Conservation (phyloP, 2,329 filamentous ascomycete genomes). For the Pseudogymnoascus sp. region DNA sequence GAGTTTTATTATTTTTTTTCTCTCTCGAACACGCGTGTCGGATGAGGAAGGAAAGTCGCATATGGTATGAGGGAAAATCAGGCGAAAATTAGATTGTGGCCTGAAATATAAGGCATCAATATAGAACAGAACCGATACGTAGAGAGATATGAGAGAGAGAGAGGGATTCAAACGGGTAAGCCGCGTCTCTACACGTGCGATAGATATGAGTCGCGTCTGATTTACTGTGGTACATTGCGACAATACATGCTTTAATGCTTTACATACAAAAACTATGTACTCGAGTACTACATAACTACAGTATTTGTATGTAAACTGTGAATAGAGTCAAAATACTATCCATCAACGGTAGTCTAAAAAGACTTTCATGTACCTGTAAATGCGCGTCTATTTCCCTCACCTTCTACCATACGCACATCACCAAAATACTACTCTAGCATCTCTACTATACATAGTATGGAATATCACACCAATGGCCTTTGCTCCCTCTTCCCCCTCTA, state of each 20-base stretch:
- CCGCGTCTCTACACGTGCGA: not conserved
- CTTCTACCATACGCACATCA: not conserved
- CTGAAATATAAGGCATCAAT: not conserved
- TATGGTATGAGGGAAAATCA: too few species aligned
- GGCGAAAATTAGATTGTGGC: not conserved
- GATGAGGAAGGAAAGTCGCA: not conserved
- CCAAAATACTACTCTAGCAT: not conserved
- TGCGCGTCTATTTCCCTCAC: not conserved
- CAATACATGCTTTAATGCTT: too few species aligned
- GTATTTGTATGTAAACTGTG: too few species aligned
- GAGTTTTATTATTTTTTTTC: not conserved
- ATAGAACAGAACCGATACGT: too few species aligned
- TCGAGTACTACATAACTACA: too few species aligned
- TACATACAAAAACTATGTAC: too few species aligned
- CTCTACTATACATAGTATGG: too few species aligned
- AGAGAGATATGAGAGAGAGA: too few species aligned
- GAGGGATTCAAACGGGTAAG: not conserved
- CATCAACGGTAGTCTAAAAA: slow-evolving; percentile 1
- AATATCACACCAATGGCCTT: not conserved
- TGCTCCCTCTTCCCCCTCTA: too few species aligned
- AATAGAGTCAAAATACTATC: too few species aligned
- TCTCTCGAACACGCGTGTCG: not conserved
- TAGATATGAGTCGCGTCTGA: slow-evolving; percentile 2
- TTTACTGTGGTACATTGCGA: not conserved
- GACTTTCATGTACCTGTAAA: not conserved